Evolutionary conservation across 129 eudicot species (phyloP).

Genomic region (Logfia minima): DNA sequence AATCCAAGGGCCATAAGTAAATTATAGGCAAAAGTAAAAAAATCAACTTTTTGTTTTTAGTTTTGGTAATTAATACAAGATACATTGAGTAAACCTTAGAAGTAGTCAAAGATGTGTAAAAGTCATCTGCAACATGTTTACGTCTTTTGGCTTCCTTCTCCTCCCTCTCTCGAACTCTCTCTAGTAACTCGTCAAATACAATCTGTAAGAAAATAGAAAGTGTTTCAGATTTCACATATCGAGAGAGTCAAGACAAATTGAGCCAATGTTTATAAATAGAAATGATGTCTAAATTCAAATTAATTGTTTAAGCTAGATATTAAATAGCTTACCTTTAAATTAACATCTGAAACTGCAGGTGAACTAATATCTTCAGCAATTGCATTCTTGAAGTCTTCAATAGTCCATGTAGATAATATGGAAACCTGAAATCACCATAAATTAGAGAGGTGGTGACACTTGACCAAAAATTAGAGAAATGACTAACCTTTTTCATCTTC

Average conservation of each 20-base stretch:
- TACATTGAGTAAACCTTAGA: constrained; percentile 55
- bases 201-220: constrained; percentile 45
- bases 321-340: constrained; percentile 58
- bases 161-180: constrained; percentile 72
- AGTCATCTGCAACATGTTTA: constrained; percentile 76
- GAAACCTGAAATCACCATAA: constrained; percentile 47
- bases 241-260: background rate
- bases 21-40: too few relatives aligned
- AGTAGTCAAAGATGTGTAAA: constrained; percentile 50
- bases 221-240: background rate
- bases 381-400: constrained; percentile 72
- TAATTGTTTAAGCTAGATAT: background rate
- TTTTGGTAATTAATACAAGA: background rate
- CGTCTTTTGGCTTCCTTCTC: constrained; percentile 93
- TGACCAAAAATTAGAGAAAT: background rate
- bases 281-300: background rate
- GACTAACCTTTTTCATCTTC: constrained; percentile 59
- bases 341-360: constrained; percentile 55
- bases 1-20: too few relatives aligned
- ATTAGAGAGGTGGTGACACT: background rate
- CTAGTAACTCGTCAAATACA: constrained; percentile 72
- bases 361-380: constrained; percentile 56
- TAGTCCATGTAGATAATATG: constrained; percentile 64
- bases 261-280: background rate
- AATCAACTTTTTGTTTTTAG: too few relatives aligned